Base-by-base conservation (phyloP, 306 rosid genomes). In the Hippophae tibetana region DNA sequence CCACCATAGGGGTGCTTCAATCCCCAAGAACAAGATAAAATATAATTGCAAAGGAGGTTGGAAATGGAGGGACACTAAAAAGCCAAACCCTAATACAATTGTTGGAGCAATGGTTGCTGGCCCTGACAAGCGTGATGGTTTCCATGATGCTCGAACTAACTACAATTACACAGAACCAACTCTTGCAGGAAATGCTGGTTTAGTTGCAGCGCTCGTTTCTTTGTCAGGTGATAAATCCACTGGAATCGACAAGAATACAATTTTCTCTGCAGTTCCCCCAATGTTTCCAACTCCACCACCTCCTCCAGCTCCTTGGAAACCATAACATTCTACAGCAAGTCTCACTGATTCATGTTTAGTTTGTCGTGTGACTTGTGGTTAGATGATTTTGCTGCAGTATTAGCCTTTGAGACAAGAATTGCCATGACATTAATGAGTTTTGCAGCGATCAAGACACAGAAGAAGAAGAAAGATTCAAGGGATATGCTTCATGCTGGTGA, bases 241-340 rank as follows among this genome's bases (percentile, higher is more conserved):
- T 12, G 68, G 80, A 6, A 81, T 90, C 43, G 97, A 90, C 72
- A 90, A 87, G 72, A 90, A 90, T 69, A 90, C 96, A 10, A 68
- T 90, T 59, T 90, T 90, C 87, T 85, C 95, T 5, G 90, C 97
- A 11, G 86, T 90, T 74, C 97, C 97, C 9, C 97, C 97, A 1
- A 87, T 90, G 97, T 90, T 90, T 62, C 97, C 97, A 27, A 90
- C 95, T 48, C 97, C 97, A 1, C 97, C 97, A 4, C 97, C 97
- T n/a, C 97, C 97, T 57, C 97, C 97, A 45, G 92, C 97, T 38
- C 97, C 97, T 40, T 90, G 97, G 97, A 90, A 79, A 71, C 97
- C 97, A 51, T 90, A 78, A 81, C 68, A 52, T 42, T 25, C 51
- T 18, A 11, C 18, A 38, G 47, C 12, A 27, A 60, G 51, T 6